These are phyloP conservation scores for Amaranthus cruentus DNA, from an alignment of 148 eudicot species.

Conservation along the genomic window DNA sequence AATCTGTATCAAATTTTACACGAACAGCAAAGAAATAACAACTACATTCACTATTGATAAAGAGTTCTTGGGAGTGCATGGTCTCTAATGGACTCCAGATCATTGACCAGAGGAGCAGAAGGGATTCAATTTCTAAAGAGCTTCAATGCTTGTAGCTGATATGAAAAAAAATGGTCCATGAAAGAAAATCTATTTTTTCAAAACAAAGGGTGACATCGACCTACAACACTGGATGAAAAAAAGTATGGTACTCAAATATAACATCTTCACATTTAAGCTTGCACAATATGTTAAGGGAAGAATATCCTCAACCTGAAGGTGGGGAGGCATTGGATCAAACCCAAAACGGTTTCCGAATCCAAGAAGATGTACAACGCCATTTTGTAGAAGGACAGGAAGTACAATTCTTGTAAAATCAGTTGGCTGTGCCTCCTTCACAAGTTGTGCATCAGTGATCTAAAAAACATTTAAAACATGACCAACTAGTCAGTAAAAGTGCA, in stretches of 20 bases:
- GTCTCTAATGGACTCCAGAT: neutral
- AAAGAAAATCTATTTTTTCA: neutral
- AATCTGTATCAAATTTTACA: neutral
- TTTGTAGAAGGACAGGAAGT: slow-evolving; percentile 63
- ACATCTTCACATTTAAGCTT: neutral
- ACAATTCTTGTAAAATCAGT: slow-evolving; percentile 50
- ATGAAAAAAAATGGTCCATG: neutral
- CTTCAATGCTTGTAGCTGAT: neutral
- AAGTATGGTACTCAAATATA: neutral
- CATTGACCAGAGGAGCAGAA: neutral
- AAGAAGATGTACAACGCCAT: slow-evolving; percentile 75
- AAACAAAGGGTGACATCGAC: neutral
- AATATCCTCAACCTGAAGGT: slow-evolving; percentile 60
- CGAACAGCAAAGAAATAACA: neutral
- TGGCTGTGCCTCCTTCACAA: slow-evolving; percentile 79
- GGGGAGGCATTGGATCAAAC: slow-evolving; percentile 71
- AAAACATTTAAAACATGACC: slow-evolving; percentile 16
- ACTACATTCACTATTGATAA: neutral
- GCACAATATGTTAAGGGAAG: neutral
- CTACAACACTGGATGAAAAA: neutral
- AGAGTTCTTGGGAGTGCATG: neutral
- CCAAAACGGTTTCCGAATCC: slow-evolving; percentile 94
- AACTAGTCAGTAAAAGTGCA: neutral
- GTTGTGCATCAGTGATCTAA: slow-evolving; percentile 85
- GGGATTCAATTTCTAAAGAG: neutral